Evolutionary conservation across 345 rosid genomes (phyloP).

Genomic region (Luvunga scandens): DNA sequence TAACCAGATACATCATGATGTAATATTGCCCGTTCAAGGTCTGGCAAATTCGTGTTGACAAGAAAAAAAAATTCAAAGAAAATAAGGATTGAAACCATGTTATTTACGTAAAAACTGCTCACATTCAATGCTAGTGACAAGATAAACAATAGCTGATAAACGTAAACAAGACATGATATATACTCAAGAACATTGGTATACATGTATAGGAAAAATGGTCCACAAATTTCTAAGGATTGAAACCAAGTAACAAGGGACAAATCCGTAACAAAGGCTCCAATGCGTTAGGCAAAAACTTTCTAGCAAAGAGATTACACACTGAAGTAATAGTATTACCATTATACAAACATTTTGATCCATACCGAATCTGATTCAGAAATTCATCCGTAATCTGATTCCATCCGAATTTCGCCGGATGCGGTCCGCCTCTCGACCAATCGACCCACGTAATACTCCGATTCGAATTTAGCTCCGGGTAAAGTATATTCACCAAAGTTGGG

Average conservation of each 20-base stretch:
- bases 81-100: too few relatives aligned
- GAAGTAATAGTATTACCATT: conserved; percentile 31
- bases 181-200: background rate
- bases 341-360: conserved; percentile 42
- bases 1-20: too few relatives aligned
- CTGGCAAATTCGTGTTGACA: too few relatives aligned
- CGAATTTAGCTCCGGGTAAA: conserved; percentile 29
- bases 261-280: conserved; percentile 56
- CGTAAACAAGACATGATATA: background rate
- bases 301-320: conserved; percentile 54
- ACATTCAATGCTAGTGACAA: too few relatives aligned
- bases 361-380: conserved; percentile 45
- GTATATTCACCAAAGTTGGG: conserved; percentile 53
- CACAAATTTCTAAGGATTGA: conserved; percentile 27
- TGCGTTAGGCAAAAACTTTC: conserved; percentile 52
- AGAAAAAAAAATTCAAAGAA: too few relatives aligned
- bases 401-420: conserved; percentile 60
- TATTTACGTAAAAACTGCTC: too few relatives aligned
- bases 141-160: too few relatives aligned
- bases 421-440: conserved; percentile 61
- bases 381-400: conserved; percentile 45
- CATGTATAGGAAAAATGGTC: background rate
- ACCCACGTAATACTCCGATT: conserved; percentile 68
- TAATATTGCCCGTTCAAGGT: too few relatives aligned
- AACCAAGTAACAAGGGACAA: conserved; percentile 50